Base-by-base conservation (phyloP, 108 stramenopile genomes). In the Mediolabrus comicus region DNA sequence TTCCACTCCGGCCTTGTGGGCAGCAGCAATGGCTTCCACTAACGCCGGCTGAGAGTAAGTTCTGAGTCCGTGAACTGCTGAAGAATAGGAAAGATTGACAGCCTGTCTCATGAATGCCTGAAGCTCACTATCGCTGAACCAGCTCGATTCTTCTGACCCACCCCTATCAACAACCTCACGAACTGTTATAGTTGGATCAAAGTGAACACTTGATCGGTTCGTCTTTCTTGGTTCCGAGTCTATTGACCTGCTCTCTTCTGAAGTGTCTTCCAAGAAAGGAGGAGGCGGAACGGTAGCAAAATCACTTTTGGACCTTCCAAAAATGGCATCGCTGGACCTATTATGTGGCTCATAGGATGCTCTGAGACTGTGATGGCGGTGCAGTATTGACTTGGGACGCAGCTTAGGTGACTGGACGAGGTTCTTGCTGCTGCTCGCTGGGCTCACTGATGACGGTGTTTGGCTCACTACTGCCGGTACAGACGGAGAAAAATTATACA, bases 141-240 rank as follows among this genome's bases (percentile, higher is more conserved):
- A 75, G 33, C 62, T 68, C 1, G 74, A 61, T 14, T 54, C 30
- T 3, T 53, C 7, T 36, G 52, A 46, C 14, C 8, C 9, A 26
- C 17, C 13, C 3, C 28, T 1, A 11, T 65, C 39, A 12, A 75
- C 32, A 17, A 54, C 30, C 46, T 75, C 74, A n/a, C 74, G 66
- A 1, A 75, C 54, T 14, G 67, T 75, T 17, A 75, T 68, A 53
- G 74, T 75, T 9, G 74, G 74, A 62, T 75, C 74, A 49, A 75
- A 75, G 36, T 75, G 74, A 4, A 75, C 74, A 49, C 41, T 36
- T 4, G 53, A 16, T 67, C 27, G n/a, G 53, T 8, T 12, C 16
- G 26, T 53, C 17, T 12, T 13, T 24, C 26, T 31, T 26, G 24
- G 17, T 16, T 65, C 64, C 4, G 64, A 29, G 3, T 26, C 30